Conservation (phyloP, 805 yeast species). For the Wilhelminamyces savonicus region DNA sequence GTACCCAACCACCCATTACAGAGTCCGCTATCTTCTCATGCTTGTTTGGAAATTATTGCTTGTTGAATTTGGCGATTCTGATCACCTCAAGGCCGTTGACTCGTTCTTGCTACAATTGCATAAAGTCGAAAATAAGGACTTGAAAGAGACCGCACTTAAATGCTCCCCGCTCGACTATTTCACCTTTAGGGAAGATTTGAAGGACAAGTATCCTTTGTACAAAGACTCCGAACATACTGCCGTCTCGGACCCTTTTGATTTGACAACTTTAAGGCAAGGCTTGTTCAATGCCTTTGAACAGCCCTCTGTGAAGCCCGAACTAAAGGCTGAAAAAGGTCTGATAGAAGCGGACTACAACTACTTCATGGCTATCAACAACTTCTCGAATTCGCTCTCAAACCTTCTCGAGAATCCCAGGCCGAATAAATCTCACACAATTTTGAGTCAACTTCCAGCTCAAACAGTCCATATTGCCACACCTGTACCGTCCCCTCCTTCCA, state of each 20-base stretch:
- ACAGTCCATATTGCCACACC: slow-evolving; percentile 78
- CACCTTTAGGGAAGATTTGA: slow-evolving; percentile 68
- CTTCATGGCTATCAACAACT: slow-evolving; percentile 34
- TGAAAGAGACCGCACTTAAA: slow-evolving; percentile 23
- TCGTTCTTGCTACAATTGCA: slow-evolving; percentile 38
- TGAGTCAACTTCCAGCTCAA: slow-evolving; percentile 45
- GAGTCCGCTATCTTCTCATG: slow-evolving; percentile 51
- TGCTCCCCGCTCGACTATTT: slow-evolving; percentile 85
- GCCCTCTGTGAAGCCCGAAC: background rate
- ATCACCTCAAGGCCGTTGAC: slow-evolving; percentile 37
- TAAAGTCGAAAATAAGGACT: slow-evolving; percentile 20
- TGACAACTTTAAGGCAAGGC: slow-evolving; percentile 12
- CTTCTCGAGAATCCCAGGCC: slow-evolving; percentile 56
- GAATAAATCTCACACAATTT: slow-evolving; percentile 35
- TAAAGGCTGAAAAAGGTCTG: slow-evolving; percentile 2
- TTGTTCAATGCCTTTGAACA: slow-evolving; percentile 24
- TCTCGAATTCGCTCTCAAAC: slow-evolving; percentile 52
- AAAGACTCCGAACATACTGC: slow-evolving; percentile 42
- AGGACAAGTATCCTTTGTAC: slow-evolving; percentile 70
- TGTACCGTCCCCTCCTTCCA: slow-evolving; percentile 70
- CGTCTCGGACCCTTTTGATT: slow-evolving; percentile 10
- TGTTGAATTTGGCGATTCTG: slow-evolving; percentile 57
- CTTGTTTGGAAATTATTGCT: slow-evolving; percentile 49
- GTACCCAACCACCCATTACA: slow-evolving; percentile 31
- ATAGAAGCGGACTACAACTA: slow-evolving; percentile 18